A percentile compares a stretch with the other conserved stretches of the same genome.
These are phyloP conservation scores for Phytophthora megakarya DNA, from an alignment of 352 stramenopile species.

Conservation along the genomic window DNA sequence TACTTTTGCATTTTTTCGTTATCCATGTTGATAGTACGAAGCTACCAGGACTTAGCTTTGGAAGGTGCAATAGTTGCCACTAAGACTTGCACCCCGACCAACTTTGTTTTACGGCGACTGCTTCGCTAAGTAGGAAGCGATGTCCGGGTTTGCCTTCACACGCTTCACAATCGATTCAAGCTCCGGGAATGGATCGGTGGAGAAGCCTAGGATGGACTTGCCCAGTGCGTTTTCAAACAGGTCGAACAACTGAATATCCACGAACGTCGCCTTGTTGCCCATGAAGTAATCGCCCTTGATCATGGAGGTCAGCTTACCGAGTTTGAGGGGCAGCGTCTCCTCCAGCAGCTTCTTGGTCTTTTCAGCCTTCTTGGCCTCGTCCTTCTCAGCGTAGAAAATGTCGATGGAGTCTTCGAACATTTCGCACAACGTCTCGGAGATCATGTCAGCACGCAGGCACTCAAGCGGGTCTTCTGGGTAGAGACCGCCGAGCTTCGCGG, in stretches of 20 bases:
- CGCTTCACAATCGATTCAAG: slow-evolving; percentile 34
- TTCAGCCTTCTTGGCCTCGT: slow-evolving; percentile 40
- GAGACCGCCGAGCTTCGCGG: slow-evolving; percentile 48
- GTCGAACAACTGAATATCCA: slow-evolving; percentile 55
- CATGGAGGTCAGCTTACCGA: slow-evolving; percentile 34
- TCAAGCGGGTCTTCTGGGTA: slow-evolving; percentile 50
- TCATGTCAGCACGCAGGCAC: slow-evolving; percentile 48
- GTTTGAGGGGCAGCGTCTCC: slow-evolving; percentile 33
- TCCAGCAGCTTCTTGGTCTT: slow-evolving; percentile 44
- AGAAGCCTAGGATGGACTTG: slow-evolving; percentile 27
- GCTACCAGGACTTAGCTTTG: too few relatives aligned
- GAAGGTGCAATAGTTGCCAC: too few relatives aligned
- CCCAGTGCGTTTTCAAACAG: slow-evolving; percentile 41
- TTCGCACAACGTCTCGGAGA: slow-evolving; percentile 45
- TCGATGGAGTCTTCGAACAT: slow-evolving; percentile 31
- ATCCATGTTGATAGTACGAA: too few relatives aligned
- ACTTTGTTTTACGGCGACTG: too few relatives aligned
- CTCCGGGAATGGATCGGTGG: slow-evolving; percentile 44
- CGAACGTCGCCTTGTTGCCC: slow-evolving; percentile 38
- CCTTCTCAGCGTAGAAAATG: slow-evolving; percentile 29
- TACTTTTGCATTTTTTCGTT: too few relatives aligned
- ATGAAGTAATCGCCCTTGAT: slow-evolving; percentile 44
- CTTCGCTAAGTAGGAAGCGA: too few relatives aligned
- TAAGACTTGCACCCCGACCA: too few relatives aligned
- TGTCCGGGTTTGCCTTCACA: slow-evolving; percentile 40